Conservation (phyloP, 352 stramenopile species). For the Globisporangium paddicum region DNA sequence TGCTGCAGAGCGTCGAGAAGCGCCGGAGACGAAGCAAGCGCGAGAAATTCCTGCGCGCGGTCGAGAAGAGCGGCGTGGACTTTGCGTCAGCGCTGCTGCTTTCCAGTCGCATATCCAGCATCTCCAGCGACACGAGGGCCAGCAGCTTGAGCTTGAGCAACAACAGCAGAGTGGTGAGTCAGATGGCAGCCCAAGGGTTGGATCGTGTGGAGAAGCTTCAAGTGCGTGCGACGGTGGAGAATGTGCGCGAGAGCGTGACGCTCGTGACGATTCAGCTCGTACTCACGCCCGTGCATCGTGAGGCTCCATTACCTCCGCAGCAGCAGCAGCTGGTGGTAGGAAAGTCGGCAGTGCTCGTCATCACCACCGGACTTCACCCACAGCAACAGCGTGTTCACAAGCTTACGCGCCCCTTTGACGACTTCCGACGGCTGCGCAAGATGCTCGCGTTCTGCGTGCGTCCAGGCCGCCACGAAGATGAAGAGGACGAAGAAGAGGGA, state of each 20-base stretch:
- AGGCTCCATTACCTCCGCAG: neutral
- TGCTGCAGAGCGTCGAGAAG: neutral
- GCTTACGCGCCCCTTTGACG: neutral
- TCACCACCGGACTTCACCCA: neutral
- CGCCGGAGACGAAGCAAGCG: neutral
- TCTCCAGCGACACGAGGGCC: too few relatives aligned
- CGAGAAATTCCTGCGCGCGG: neutral
- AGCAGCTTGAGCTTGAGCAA: neutral
- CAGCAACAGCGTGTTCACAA: neutral
- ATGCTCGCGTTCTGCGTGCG: slow-evolving; percentile 4
- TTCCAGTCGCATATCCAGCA: neutral
- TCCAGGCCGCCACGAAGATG: neutral
- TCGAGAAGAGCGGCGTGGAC: neutral
- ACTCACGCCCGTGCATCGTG: neutral
- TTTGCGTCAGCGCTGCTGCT: neutral
- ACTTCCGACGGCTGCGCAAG: slow-evolving; percentile 4
- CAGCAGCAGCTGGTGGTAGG: neutral
- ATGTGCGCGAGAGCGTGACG: neutral
- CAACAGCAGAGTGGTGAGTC: neutral
- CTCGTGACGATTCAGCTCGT: neutral
- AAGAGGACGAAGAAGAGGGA: neutral
- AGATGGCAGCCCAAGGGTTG: neutral
- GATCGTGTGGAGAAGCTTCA: neutral
- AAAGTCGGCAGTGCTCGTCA: neutral
- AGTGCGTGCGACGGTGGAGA: neutral